phyloP scores from a whole-genome alignment of 23 red algal genomes.

The Gracilaria gracilis region DNA sequence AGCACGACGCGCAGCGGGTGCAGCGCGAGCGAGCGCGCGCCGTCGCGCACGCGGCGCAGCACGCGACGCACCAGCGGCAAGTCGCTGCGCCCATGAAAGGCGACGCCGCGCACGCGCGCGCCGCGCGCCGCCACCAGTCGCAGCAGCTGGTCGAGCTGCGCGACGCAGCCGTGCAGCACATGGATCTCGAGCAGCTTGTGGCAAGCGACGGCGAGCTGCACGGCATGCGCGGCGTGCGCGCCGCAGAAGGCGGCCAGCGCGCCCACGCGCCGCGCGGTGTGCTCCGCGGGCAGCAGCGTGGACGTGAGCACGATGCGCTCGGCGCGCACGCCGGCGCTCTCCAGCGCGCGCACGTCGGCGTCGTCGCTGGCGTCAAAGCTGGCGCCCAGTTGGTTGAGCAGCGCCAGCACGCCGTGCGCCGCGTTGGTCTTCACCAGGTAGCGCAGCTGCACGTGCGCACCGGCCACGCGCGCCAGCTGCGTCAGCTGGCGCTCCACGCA shows the following conservation, averaged over 20 bases:
- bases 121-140: neutral
- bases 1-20: neutral
- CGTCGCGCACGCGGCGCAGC: too few relatives aligned
- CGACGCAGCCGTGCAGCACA: neutral
- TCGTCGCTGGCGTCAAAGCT: conserved; percentile 21
- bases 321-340: conserved; percentile 9
- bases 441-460: neutral
- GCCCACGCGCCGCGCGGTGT: neutral
- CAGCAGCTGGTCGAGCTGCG: neutral
- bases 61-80: neutral
- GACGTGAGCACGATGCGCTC: conserved; percentile 40
- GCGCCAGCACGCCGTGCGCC: conserved; percentile 7
- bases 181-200: conserved; percentile 32
- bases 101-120: conserved; percentile 14
- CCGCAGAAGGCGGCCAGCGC: neutral
- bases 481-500: conserved; percentile 12
- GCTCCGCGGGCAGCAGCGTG: neutral
- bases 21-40: neutral
- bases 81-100: conserved; percentile 5
- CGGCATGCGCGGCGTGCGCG: too few relatives aligned
- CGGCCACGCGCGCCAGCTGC: neutral
- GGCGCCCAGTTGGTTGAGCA: conserved; percentile 6
- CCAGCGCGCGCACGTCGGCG: conserved; percentile 31
- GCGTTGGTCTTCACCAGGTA: conserved; percentile 26
- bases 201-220: too few relatives aligned